A percentile compares a stretch with the other conserved stretches of the same genome.
These are phyloP conservation scores for Penicillium griseofulvum DNA, from an alignment of 2,329 filamentous ascomycete species.

Conservation along the genomic window DNA sequence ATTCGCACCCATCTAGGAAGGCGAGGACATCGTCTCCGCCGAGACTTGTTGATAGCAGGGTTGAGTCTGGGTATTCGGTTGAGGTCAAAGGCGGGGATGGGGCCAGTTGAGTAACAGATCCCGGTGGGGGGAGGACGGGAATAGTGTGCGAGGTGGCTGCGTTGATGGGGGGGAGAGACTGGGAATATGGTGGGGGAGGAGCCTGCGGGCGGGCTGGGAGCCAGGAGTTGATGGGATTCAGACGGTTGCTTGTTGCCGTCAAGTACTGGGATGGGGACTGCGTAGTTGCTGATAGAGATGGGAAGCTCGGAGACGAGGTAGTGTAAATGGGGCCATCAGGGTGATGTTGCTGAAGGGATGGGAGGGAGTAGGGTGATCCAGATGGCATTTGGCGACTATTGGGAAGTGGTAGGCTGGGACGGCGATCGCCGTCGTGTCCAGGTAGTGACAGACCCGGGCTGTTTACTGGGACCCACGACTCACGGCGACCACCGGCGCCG, in stretches of 20 bases:
- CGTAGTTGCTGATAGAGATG: conserved; percentile 29
- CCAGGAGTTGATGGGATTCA: conserved; percentile 44
- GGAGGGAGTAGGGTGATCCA: conserved; percentile 35
- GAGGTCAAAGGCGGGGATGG: conserved; percentile 33
- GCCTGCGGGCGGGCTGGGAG: conserved; percentile 31
- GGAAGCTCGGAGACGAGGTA: conserved; percentile 33
- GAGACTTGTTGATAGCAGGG: conserved; percentile 33
- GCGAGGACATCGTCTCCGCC: conserved; percentile 40
- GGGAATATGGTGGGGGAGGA: conserved; percentile 36
- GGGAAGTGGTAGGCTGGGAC: conserved; percentile 40
- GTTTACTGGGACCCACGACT: conserved; percentile 44
- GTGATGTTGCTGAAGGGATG: conserved; percentile 37
- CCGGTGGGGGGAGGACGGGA: conserved; percentile 38
- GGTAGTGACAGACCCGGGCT: conserved; percentile 34
- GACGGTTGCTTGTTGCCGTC: conserved; percentile 30
- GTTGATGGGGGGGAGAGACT: conserved; percentile 41
- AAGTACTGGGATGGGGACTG: conserved; percentile 31
- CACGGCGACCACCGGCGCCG: conserved; percentile 35
- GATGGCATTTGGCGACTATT: conserved; percentile 34
- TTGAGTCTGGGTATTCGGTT: conserved; percentile 26
- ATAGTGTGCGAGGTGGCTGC: conserved; percentile 31
- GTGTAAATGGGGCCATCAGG: conserved; percentile 31
- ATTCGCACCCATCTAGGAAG: conserved; percentile 38
- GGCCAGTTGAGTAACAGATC: conserved; percentile 30
- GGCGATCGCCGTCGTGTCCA: conserved; percentile 34